phyloP scores from a whole-genome alignment of 164 flowering plant genomes.

The Chimonanthus praecox region DNA sequence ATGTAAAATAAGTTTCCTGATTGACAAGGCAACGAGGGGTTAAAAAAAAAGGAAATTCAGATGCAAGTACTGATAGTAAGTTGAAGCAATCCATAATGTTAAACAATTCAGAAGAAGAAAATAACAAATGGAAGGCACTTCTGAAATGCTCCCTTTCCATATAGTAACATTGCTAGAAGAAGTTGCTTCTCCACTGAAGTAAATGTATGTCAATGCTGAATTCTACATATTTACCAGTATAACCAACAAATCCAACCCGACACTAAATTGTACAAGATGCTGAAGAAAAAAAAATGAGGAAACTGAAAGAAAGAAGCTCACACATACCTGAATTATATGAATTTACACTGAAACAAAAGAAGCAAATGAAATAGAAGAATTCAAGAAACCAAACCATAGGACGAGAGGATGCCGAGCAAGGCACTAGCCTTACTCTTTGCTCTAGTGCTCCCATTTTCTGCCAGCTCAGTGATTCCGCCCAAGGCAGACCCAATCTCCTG shows the following conservation, averaged over 20 bases:
- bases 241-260: background rate
- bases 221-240: no score
- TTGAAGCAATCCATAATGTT: no score
- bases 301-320: background rate
- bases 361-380: background rate
- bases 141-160: background rate
- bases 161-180: background rate
- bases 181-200: background rate
- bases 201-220: no score
- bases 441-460: constrained; percentile 54
- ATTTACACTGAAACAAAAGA: background rate
- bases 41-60: no score
- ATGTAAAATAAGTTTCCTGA: no score
- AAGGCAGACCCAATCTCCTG: constrained; percentile 26
- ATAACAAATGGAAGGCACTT: background rate
- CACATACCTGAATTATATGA: no score
- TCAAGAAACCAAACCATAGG: background rate
- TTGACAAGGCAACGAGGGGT: no score
- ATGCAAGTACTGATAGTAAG: no score
- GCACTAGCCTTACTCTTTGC: constrained; percentile 55
- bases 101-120: background rate
- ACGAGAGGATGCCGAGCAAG: constrained; percentile 14
- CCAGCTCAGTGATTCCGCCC: constrained; percentile 53
- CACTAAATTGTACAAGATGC: background rate
- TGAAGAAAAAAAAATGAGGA: no score